Base-by-base conservation (phyloP, 2,329 filamentous ascomycete genomes). In the Gaeumannomyces sp. region DNA sequence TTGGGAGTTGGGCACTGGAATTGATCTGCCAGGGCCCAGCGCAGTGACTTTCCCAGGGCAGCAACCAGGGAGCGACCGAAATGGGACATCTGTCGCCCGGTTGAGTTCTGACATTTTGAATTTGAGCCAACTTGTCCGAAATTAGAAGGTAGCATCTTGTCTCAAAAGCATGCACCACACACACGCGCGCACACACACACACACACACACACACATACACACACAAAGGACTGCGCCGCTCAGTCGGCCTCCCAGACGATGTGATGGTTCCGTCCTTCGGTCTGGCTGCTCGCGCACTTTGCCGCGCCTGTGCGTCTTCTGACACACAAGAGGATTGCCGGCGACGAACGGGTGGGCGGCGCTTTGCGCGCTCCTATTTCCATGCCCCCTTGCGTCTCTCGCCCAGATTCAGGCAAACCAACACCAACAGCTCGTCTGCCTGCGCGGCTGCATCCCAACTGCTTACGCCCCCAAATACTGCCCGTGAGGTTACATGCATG, bases 101-200 rank as follows among this genome's bases (percentile, higher is more conserved):
- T n/a, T 60, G 29, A n/a, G n/a, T n/a, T n/a, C n/a, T n/a, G n/a
- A n/a, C 19, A 60, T 60, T 28, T 35, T 31, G 56, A 16, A 62
- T 38, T 28, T 56, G 53, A 31, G 13, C 38, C 25, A 22, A 38
- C 50, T 56, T 59, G 31, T 22, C 31, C 31, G 27, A 53, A 59
- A 64, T 58, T 59, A 64, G 33, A 64, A 64, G 58, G 58, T 38
- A n/a, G 31, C 57, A 56, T 35, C 29, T 27, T 38, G 62, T 29
- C 56, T 59, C 31, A 38, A 59, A 58, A 22, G 6, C 16, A 10
- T 10, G 45, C 45, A 53, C 7, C 19, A 53, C 19, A 7, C 45
- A 50, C 45, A 16, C 22, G 6, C 45, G 22, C 38, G 4, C 38
- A 1, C 19, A 53, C 19, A 7, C 45, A 50, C 45, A 16, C 22